Evolutionary conservation across 176 grass and related monocot species (phyloP).

Genomic region (Zea luxurians): DNA sequence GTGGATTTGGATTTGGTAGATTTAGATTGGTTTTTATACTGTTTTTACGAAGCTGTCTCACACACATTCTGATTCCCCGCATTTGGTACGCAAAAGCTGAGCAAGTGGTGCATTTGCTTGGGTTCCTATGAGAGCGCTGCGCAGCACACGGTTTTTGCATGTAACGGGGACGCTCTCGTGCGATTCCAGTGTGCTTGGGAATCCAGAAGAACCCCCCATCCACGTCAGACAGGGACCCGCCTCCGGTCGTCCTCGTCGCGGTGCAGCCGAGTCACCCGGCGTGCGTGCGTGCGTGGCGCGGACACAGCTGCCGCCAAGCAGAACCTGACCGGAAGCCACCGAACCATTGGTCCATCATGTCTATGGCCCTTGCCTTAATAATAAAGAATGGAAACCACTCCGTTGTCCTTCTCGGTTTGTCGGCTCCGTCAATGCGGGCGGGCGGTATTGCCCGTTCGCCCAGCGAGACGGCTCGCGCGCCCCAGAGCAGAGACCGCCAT

Average conservation of each 20-base stretch:
- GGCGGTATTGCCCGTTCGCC: neutral
- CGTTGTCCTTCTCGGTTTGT: neutral
- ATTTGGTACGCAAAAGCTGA: neutral
- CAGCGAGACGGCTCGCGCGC: neutral
- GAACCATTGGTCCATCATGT: neutral
- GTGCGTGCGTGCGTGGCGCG: neutral
- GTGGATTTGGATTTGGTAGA: too few relatives aligned
- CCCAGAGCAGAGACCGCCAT: neutral
- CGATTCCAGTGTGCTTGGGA: neutral
- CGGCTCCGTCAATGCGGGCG: neutral
- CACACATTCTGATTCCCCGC: neutral
- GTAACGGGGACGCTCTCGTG: neutral
- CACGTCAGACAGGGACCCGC: neutral
- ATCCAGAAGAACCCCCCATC: neutral
- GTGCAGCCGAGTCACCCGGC: conserved; percentile 16
- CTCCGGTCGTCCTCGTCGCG: neutral
- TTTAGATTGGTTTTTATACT: too few relatives aligned
- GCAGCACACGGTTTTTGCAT: neutral
- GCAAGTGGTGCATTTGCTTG: neutral
- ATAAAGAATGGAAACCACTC: neutral
- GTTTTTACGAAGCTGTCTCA: too few relatives aligned
- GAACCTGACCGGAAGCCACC: neutral
- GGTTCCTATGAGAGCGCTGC: neutral
- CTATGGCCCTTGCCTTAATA: neutral
- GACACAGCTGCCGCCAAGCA: conserved; percentile 9